Percentiles rank a stretch among this genome's conserved stretches.
These are phyloP conservation scores for Hypoxylon sp. DNA, from an alignment of 2,329 filamentous ascomycete genomes.

Conservation along the genomic window DNA sequence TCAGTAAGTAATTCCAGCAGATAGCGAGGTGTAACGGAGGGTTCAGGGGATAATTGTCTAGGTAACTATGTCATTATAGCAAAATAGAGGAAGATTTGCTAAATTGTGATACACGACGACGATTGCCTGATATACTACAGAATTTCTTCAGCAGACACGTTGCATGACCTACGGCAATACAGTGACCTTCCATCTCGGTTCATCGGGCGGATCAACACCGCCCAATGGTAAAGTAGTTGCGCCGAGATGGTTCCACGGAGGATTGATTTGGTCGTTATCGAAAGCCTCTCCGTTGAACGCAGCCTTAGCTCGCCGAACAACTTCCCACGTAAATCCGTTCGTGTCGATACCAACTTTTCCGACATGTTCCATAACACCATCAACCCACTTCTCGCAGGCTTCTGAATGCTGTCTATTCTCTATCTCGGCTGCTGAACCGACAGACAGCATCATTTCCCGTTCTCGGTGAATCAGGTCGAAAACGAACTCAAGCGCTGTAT, in stretches of 20 bases:
- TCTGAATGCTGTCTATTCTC: slow-evolving; percentile 14
- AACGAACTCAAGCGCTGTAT: slow-evolving; percentile 18
- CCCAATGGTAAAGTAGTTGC: not conserved
- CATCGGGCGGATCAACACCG: not conserved
- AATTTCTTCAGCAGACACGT: too few species aligned
- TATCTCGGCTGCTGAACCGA: slow-evolving; percentile 20
- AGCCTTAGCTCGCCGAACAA: slow-evolving; percentile 21
- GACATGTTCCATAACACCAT: slow-evolving; percentile 21
- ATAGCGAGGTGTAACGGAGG: too few species aligned
- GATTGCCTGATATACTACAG: too few species aligned
- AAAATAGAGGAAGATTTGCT: too few species aligned
- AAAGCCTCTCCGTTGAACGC: slow-evolving; percentile 27
- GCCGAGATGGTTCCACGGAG: slow-evolving; percentile 13
- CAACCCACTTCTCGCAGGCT: slow-evolving; percentile 24
- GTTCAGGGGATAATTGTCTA: too few species aligned
- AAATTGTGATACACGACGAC: too few species aligned
- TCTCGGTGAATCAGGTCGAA: slow-evolving; percentile 24
- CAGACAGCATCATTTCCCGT: slow-evolving; percentile 5
- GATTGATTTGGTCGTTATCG: slow-evolving; percentile 10
- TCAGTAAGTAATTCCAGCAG: too few species aligned
- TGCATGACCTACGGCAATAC: too few species aligned
- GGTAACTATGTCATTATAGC: too few species aligned
- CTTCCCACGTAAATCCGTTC: slow-evolving; percentile 26
- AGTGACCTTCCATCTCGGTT: not conserved
- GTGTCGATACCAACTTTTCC: slow-evolving; percentile 26